Evolutionary conservation across 768 basidiomycete genomes (phyloP).

Genomic region (Punctularia strigosozonata): DNA sequence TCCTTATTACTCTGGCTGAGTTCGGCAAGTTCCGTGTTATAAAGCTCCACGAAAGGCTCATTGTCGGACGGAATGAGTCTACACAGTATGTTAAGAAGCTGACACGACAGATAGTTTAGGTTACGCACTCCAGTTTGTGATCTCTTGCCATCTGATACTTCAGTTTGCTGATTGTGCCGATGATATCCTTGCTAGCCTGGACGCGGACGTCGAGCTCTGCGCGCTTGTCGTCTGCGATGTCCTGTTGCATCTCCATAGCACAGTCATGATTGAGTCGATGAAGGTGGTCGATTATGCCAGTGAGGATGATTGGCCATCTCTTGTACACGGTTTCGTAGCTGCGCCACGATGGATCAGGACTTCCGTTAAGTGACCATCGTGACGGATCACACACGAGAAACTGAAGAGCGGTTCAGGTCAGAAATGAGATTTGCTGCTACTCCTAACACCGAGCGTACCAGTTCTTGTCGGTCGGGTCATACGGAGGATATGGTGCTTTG

Average conservation of each 20-base stretch:
- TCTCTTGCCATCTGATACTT: conserved; percentile 88
- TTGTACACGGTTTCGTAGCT: conserved; percentile 73
- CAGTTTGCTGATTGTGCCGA: conserved; percentile 59
- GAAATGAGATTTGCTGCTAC: neutral
- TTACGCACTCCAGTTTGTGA: conserved; percentile 48
- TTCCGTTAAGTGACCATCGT: neutral
- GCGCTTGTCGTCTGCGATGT: conserved; percentile 12
- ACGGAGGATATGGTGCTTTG: conserved; percentile 50
- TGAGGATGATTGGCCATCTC: conserved; percentile 80
- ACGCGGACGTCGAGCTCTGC: conserved; percentile 29
- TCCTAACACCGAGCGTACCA: conserved; percentile 29
- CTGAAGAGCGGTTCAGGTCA: conserved; percentile 23
- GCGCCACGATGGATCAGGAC: neutral
- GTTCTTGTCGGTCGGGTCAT: conserved; percentile 59
- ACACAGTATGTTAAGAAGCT: neutral
- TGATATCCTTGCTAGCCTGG: conserved; percentile 69
- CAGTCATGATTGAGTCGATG: conserved; percentile 58
- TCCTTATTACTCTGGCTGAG: conserved; percentile 35
- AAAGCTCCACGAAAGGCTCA: conserved; percentile 54
- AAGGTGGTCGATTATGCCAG: conserved; percentile 65
- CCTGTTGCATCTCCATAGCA: conserved; percentile 21
- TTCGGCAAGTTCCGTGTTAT: conserved; percentile 59
- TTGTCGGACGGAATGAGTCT: conserved; percentile 72
- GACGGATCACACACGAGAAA: conserved; percentile 42
- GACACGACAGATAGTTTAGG: conserved; percentile 1